These are phyloP conservation scores for Nymphaea thermarum DNA, from an alignment of 164 flowering plant species.

Conservation along the genomic window DNA sequence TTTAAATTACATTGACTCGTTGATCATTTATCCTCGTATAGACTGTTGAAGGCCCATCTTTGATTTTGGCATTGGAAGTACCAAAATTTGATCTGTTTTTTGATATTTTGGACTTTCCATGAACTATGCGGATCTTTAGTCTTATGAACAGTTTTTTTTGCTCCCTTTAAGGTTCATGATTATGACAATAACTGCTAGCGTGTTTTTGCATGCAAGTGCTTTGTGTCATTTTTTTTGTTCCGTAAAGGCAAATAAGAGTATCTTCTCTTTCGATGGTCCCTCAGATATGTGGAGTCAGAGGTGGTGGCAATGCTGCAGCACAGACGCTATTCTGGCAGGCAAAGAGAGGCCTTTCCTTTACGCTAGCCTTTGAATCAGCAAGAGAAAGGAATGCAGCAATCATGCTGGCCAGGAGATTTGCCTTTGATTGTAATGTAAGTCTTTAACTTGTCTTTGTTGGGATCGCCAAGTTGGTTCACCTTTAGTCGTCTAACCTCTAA, in stretches of 20 bases:
- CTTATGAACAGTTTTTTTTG: no score
- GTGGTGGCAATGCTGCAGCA: conserved; percentile 88
- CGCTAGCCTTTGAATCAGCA: conserved; percentile 82
- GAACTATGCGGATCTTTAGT: no score
- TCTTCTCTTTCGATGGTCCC: background rate
- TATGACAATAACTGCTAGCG: no score
- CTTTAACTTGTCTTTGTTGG: background rate
- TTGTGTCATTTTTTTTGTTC: background rate
- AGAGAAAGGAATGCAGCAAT: conserved; percentile 89
- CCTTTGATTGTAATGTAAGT: conserved; percentile 86
- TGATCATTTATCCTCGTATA: no score
- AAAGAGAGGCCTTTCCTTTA: conserved; percentile 62
- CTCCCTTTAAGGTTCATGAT: no score
- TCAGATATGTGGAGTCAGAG: conserved; percentile 92
- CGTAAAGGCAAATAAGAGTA: no score
- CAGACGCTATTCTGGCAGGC: conserved; percentile 92
- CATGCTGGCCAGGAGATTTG: conserved; percentile 81
- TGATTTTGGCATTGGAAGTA: no score
- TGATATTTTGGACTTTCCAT: no score
- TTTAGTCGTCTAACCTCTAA: background rate
- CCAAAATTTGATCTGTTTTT: no score
- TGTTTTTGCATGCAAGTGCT: no score
- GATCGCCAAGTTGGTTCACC: background rate
- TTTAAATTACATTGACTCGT: no score
- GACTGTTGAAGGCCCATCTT: no score